Conservation (phyloP, 495 filamentous ascomycete species). For the Astrothelium macrocarpum region DNA sequence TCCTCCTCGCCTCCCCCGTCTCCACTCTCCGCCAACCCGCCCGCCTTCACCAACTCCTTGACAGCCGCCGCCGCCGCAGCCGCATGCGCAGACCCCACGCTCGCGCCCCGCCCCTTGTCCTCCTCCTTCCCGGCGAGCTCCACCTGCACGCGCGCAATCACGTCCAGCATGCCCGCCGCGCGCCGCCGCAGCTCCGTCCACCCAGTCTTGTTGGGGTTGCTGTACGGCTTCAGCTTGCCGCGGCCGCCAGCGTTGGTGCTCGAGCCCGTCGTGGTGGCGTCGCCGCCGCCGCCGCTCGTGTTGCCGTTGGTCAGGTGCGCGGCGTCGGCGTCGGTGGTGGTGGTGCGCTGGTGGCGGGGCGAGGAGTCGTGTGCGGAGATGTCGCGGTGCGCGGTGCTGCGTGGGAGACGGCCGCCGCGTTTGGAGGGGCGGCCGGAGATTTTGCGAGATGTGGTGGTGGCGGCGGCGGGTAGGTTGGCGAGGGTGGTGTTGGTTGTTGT, state of each 20-base stretch:
- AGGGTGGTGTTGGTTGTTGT: conserved; percentile 18
- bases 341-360: conserved; percentile 12
- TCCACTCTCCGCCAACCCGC: not conserved
- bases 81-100: conserved; percentile 16
- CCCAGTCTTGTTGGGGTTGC: not conserved
- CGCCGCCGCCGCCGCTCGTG: conserved; percentile 36
- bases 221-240: conserved; percentile 31
- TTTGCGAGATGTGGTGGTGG: conserved; percentile 14
- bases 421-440: conserved; percentile 37
- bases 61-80: conserved; percentile 25
- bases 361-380: not conserved
- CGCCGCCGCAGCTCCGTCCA: conserved; percentile 54
- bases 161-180: conserved; percentile 75
- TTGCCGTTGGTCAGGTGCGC: conserved; percentile 43
- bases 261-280: conserved; percentile 5
- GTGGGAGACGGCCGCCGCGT: conserved; percentile 80
- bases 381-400: conserved; percentile 22
- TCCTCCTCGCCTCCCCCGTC: conserved; percentile 10
- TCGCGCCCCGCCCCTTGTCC: not conserved
- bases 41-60: not conserved
- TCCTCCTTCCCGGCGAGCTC: conserved; percentile 62
- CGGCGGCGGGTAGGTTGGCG: too few species aligned
- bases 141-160: conserved; percentile 80
- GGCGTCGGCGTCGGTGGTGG: conserved; percentile 33
- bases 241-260: conserved; percentile 35